Evolutionary conservation across 108 stramenopile genomes (phyloP), one percentile per base, ranked within the genome.

Genomic region (Cyclotella sp.): DNA sequence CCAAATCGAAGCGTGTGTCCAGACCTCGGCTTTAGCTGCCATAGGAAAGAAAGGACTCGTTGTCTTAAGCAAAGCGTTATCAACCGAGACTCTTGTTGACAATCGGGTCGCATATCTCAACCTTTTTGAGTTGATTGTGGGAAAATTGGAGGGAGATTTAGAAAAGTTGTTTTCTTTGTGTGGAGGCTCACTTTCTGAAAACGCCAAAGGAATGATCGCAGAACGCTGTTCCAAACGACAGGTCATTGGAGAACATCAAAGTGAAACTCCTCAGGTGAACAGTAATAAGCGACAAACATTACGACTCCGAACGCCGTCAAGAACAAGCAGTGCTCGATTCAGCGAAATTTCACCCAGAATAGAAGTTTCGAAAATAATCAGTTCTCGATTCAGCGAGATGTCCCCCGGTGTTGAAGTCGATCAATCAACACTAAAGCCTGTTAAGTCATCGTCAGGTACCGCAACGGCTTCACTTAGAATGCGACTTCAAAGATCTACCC

Each of bases 1-100:
- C 30, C 82, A 88, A 51, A 87, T 88, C 70, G 65, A 47, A 13
- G 39, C 61, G n/a, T 93, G 91, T 60, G 86, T 94, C 9, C 87
- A 85, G 24, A 60, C 58, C 28, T 72, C 74, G 47, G 93, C 91
- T 16, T 61, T 92, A 57, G 70, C 49, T 27, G 91, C 87, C 18
- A 85, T 94, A 45, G 96, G 96, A 12, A 96, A 92, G 73, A 88
- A 71, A 53, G 96, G 93, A 6, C 73, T 94, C 5, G 59, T 81
- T 26, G 76, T 79, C 3, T 74, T 81, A 22, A 87, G 86, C 9
- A 90, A 82, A 78, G 75, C 91, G 9, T 71, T 96, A 9, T 84
- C 87, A 22, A 89, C 82, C 12, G 96, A 94, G 70, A 92, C 81
- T 34, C 68, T 94, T 6, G 70, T 87, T 11, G 96, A 96, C 27